phyloP scores from a whole-genome alignment of 2,329 filamentous ascomycete genomes.

The Aspergillus floridensis region DNA sequence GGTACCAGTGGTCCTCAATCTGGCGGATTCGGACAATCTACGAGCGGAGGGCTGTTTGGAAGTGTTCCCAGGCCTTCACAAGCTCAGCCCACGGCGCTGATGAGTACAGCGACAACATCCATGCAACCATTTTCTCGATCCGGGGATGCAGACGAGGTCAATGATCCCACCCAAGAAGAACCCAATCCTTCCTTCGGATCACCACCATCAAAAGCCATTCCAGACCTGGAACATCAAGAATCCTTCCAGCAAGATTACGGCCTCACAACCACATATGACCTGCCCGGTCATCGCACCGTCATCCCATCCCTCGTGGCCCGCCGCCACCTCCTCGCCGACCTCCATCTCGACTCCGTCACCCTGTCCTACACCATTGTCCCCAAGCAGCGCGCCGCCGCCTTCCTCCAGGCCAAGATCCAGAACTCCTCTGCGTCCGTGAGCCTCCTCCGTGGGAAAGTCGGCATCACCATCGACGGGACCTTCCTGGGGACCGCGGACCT shows the following conservation, averaged over 20 bases:
- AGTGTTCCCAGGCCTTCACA: not conserved
- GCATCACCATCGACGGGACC: constrained; percentile 28
- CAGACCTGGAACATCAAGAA: constrained; percentile 27
- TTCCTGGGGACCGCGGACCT: constrained; percentile 30
- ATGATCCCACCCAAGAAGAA: constrained; percentile 12
- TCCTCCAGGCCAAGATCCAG: constrained; percentile 40
- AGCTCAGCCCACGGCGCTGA: not conserved
- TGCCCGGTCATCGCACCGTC: constrained; percentile 39
- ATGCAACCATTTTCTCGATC: not conserved
- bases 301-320: constrained; percentile 33
- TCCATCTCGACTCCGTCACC: constrained; percentile 33
- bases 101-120: not conserved
- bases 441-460: constrained; percentile 27
- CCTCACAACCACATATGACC: constrained; percentile 42
- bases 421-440: constrained; percentile 37
- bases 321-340: constrained; percentile 40
- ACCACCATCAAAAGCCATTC: constrained; percentile 1
- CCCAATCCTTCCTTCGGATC: constrained; percentile 7
- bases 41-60: not conserved
- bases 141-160: constrained; percentile 2
- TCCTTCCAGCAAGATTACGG: constrained; percentile 41
- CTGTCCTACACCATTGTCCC: constrained; percentile 41
- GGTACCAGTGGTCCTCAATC: not conserved
- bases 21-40: not conserved
- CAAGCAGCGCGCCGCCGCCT: constrained; percentile 40